Percentiles rank a stretch among this genome's conserved stretches.
Evolutionary conservation across 441 rosid species (phyloP).

Genomic region (Bocquillonia castaneifolia): DNA sequence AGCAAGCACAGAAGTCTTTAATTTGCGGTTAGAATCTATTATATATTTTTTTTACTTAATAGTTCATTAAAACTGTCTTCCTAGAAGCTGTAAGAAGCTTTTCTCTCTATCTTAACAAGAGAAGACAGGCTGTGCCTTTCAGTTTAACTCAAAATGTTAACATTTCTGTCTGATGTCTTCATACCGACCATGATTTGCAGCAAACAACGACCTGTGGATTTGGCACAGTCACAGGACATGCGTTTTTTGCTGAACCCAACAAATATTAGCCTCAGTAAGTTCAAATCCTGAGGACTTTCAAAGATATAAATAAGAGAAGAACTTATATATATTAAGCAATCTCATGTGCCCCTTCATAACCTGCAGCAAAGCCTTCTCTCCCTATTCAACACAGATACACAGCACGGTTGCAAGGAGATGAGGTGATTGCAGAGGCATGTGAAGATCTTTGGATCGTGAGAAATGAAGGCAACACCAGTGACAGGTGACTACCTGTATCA

Average conservation of each 20-base stretch:
- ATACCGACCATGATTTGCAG: constrained; percentile 31
- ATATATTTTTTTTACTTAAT: constrained; percentile 17
- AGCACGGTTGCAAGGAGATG: constrained; percentile 32
- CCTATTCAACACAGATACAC: constrained; percentile 28
- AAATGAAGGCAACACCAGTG: constrained; percentile 31
- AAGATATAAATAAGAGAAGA: constrained; percentile 1
- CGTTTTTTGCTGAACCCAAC: constrained; percentile 64
- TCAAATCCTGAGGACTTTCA: background rate
- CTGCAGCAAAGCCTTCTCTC: constrained; percentile 46
- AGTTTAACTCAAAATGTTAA: constrained; percentile 21
- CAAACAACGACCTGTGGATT: constrained; percentile 73
- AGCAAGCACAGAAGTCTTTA: constrained; percentile 66
- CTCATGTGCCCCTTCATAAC: constrained; percentile 24
- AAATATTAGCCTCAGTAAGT: constrained; percentile 62
- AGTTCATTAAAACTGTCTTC: constrained; percentile 11
- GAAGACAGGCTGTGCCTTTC: background rate
- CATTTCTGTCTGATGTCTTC: constrained; percentile 13
- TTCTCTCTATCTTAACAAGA: background rate
- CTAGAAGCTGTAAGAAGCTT: constrained; percentile 13
- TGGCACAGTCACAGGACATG: constrained; percentile 80
- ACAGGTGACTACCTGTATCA: constrained; percentile 36
- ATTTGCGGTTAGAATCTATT: constrained; percentile 59
- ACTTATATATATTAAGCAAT: constrained; percentile 10
- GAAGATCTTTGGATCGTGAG: constrained; percentile 29
- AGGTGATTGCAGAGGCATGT: constrained; percentile 32